phyloP scores from a whole-genome alignment of 306 rosid genomes.

The Lupinus albus region DNA sequence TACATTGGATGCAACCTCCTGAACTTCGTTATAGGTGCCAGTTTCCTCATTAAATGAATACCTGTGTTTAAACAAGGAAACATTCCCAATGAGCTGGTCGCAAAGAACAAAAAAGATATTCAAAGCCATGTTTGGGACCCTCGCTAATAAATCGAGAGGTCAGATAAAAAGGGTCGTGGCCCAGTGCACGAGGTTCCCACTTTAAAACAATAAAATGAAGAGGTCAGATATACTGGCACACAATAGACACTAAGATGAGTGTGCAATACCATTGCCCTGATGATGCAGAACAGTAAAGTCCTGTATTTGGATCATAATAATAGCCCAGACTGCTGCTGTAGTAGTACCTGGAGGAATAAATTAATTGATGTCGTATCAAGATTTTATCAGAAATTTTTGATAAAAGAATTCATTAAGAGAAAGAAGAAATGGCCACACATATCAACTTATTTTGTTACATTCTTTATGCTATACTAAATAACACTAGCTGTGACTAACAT shows the following conservation, averaged over 20 bases:
- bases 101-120: neutral
- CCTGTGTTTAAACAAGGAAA: conserved; percentile 39
- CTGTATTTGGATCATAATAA: conserved; percentile 56
- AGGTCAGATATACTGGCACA: conserved; percentile 9
- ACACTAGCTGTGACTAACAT: neutral
- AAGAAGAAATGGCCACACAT: conserved; percentile 1
- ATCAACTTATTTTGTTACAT: conserved; percentile 5
- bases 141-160: conserved; percentile 2
- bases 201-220: too few species aligned
- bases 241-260: conserved; percentile 27
- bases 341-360: conserved; percentile 60
- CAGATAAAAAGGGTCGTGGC: conserved; percentile 9
- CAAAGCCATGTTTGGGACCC: conserved; percentile 5
- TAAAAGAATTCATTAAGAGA: conserved; percentile 20
- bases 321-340: conserved; percentile 66
- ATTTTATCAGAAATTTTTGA: conserved; percentile 16
- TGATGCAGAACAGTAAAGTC: conserved; percentile 63
- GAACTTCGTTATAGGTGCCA: conserved; percentile 59
- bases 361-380: conserved; percentile 31
- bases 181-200: too few species aligned
- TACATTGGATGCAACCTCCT: conserved; percentile 45
- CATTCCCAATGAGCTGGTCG: conserved; percentile 21
- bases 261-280: conserved; percentile 66
- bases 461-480: neutral
- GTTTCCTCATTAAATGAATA: conserved; percentile 66